These are phyloP conservation scores for Penicillium flavigenum DNA, from an alignment of 495 filamentous ascomycete species.

Conservation along the genomic window DNA sequence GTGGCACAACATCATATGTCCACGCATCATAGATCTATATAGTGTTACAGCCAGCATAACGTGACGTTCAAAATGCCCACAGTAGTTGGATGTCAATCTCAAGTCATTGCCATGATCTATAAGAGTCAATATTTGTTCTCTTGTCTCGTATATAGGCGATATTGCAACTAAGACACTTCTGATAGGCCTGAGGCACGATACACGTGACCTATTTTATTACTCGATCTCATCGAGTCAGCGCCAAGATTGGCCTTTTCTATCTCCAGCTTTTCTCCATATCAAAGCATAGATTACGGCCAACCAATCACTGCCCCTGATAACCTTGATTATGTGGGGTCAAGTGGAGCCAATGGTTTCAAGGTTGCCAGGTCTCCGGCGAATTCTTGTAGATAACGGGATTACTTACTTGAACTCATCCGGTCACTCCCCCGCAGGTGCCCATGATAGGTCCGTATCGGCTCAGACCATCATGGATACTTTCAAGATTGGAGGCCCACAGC, in stretches of 20 bases:
- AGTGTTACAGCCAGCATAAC: no score
- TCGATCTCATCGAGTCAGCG: slow-evolving; percentile 47
- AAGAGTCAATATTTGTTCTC: no score
- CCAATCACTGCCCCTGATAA: slow-evolving; percentile 3
- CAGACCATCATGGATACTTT: background rate
- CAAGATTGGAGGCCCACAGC: background rate
- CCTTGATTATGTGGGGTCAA: background rate
- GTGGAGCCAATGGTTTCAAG: background rate
- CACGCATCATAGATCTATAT: no score
- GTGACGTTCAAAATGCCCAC: no score
- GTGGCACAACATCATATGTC: no score
- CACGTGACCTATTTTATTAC: slow-evolving; percentile 28
- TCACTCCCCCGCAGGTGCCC: slow-evolving; percentile 9
- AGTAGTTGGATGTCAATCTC: no score
- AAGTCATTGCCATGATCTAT: no score
- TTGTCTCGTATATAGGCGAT: no score
- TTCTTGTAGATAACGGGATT: slow-evolving; percentile 24
- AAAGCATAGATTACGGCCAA: slow-evolving; percentile 21
- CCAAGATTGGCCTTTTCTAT: slow-evolving; percentile 11
- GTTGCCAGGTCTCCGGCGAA: slow-evolving; percentile 14
- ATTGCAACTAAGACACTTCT: background rate
- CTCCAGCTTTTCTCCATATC: slow-evolving; percentile 23
- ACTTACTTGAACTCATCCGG: slow-evolving; percentile 30
- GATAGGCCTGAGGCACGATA: background rate
- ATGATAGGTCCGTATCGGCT: slow-evolving; percentile 17